Conservation (phyloP, 345 rosid genomes). For the Lenwebbia sp. region DNA sequence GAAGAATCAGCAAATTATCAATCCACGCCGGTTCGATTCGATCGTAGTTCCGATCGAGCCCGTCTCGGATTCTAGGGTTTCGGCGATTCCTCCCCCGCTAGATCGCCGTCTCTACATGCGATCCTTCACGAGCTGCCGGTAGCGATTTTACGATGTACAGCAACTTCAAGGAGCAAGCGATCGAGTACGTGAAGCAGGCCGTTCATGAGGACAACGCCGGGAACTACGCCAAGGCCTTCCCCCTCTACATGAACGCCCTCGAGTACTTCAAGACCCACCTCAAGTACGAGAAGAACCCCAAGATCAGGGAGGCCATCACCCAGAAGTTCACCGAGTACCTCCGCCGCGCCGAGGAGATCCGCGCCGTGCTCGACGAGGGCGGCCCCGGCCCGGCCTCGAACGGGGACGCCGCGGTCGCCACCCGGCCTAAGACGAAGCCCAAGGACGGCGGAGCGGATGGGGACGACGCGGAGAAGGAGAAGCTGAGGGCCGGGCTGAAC, state of each 20-base stretch:
- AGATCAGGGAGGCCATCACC: constrained; percentile 76
- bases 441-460: constrained; percentile 71
- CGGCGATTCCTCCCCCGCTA: background rate
- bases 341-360: constrained; percentile 96
- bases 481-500: constrained; percentile 71
- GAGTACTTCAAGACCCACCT: constrained; percentile 94
- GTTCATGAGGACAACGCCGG: constrained; percentile 87
- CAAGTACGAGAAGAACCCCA: constrained; percentile 93
- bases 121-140: background rate
- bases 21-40: background rate
- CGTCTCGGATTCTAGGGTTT: background rate
- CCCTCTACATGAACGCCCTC: constrained; percentile 84
- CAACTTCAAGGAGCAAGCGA: constrained; percentile 94
- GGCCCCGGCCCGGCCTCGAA: constrained; percentile 62
- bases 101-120: background rate
- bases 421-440: constrained; percentile 59
- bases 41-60: background rate
- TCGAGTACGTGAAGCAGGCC: constrained; percentile 92
- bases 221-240: constrained; percentile 79
- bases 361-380: constrained; percentile 80
- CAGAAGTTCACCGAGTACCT: constrained; percentile 82
- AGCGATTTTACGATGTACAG: constrained; percentile 44
- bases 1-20: background rate
- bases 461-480: constrained; percentile 76
- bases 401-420: constrained; percentile 70